phyloP scores from a whole-genome alignment of 176 grass and related monocot species.

The Pharus latifolius region DNA sequence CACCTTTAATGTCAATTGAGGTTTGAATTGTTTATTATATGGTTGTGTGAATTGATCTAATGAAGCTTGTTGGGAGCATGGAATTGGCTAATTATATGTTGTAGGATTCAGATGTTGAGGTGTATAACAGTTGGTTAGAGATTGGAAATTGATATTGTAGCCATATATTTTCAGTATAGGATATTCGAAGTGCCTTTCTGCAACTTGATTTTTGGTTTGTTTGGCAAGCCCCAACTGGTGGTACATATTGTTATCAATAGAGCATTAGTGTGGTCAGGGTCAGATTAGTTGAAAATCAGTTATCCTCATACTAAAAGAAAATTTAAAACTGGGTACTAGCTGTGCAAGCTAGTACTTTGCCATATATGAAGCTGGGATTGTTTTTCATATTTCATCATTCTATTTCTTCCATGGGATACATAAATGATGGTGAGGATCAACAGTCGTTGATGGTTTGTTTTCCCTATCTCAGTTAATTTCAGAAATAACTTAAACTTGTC shows the following conservation, averaged over 20 bases:
- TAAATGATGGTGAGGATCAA: background rate
- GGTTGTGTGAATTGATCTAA: background rate
- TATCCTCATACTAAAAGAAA: background rate
- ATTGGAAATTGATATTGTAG: background rate
- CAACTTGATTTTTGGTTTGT: too few species aligned
- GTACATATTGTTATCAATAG: background rate
- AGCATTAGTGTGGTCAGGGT: background rate
- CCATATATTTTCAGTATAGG: background rate
- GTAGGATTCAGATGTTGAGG: constrained; percentile 1
- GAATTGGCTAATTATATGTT: background rate
- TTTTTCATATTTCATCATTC: too few species aligned
- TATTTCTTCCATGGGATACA: background rate
- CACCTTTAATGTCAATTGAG: background rate
- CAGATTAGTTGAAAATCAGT: too few species aligned
- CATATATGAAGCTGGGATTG: too few species aligned
- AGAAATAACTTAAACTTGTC: background rate
- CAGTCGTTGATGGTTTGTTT: background rate
- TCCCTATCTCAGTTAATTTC: background rate
- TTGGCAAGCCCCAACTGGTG: too few species aligned
- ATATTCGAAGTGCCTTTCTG: too few species aligned
- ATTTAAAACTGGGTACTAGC: too few species aligned
- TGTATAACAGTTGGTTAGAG: background rate
- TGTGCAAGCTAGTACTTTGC: too few species aligned
- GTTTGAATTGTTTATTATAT: background rate
- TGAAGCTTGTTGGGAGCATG: background rate